Evolutionary conservation across 306 rosid genomes (phyloP), one percentile per base, ranked within the genome.

Genomic region (Trifolium fragiferum): DNA sequence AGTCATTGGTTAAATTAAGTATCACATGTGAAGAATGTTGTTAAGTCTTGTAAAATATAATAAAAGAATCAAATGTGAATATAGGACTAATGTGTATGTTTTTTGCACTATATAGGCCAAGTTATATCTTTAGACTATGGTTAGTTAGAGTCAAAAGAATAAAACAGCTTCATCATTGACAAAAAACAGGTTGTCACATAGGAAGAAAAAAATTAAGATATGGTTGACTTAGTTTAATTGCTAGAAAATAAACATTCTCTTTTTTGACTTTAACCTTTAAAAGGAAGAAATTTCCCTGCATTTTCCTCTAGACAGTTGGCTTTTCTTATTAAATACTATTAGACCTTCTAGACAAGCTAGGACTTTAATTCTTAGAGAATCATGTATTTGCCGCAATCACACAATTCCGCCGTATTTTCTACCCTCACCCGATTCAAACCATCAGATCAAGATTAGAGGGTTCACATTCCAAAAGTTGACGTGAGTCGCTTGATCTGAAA

Each of bases 181-280:
- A 21, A 16, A 53, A 18, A 14, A 68, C 80, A 82, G 82, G 85
- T 53, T 77, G 85, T 73, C 85, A 68, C 76, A 68, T 44, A 53
- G 12, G 49, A 67, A 21, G 21, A 41, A 67, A 30, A 67, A 30
- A 23, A 33, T 60, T 69, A 38, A 32, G 43, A 77, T 77, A 77
- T 51, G 64, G 53, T 73, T 73, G 80, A 78, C 80, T 73, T 78
- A 70, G 68, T 44, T 35, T 53, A 35, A 16, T 70, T 41, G 49
- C 72, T 57, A 59, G 46, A 51, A 44, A 60, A 62, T 61, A 46
- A 66, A 9, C 68, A 35, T 50, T 51, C 73, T 66, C 21, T 5
- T 33, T 66, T 62, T 60, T 65, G 72, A 67, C 78, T 67, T 73
- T 54, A 66, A 47, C 37, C 75, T 53, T 63, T 35, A 23, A 51